Percentiles rank a stretch among this genome's conserved stretches.
Conservation (phyloP, 352 stramenopile genomes). For the Pythium chondricola region DNA sequence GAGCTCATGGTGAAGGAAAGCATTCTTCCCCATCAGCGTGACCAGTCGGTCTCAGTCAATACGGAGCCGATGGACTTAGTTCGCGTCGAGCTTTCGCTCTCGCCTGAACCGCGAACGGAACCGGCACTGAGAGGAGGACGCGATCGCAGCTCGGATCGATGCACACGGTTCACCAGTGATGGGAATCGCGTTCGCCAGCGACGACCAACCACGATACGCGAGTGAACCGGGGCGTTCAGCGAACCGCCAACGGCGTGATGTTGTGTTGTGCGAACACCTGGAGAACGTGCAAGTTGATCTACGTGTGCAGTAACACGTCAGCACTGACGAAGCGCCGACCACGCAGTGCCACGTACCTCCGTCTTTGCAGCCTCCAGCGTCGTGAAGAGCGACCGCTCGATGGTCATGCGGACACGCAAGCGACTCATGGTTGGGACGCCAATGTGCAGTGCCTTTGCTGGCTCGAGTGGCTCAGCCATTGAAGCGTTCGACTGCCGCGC, state of each 20-base stretch:
- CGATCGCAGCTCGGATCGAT: conserved; percentile 8
- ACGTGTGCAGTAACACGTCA: no score
- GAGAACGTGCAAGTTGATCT: neutral
- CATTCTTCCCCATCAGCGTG: no score
- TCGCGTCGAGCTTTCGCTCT: conserved; percentile 3
- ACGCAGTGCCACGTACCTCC: no score
- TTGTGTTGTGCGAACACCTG: neutral
- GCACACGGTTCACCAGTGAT: conserved; percentile 20
- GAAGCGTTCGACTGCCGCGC: conserved; percentile 11
- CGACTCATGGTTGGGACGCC: conserved; percentile 29
- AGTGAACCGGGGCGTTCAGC: neutral
- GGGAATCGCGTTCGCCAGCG: conserved; percentile 19
- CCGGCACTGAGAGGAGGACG: neutral
- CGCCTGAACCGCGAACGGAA: conserved; percentile 4
- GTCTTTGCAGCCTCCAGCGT: conserved; percentile 57
- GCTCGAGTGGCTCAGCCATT: neutral
- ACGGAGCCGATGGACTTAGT: conserved; percentile 18
- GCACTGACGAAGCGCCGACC: no score
- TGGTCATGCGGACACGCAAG: conserved; percentile 52
- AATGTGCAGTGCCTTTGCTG: conserved; percentile 13
- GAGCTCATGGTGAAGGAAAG: conserved; percentile 29
- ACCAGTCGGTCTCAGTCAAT: no score
- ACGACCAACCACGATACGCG: conserved; percentile 1
- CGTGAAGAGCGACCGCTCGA: conserved; percentile 45
- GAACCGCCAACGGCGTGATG: no score